phyloP scores from a whole-genome alignment of 306 rosid species.

The Luffa aegyptiaca region DNA sequence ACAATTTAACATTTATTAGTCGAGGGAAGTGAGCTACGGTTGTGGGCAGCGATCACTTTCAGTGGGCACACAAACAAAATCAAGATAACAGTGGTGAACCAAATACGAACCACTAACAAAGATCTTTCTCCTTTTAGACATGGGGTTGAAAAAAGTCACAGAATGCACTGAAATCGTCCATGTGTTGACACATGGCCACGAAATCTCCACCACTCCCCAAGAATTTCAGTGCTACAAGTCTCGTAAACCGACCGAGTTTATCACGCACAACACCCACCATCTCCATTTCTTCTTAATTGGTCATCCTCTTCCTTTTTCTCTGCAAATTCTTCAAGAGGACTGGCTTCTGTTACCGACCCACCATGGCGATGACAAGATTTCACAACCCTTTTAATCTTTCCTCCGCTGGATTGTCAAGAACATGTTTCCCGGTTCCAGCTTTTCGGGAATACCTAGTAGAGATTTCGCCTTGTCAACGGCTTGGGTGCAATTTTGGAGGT shows the following conservation, averaged over 20 bases:
- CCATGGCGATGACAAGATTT: constrained; percentile 46
- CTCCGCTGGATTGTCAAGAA: constrained; percentile 33
- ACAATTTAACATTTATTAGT: neutral
- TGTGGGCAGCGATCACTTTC: neutral
- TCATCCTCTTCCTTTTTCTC: neutral
- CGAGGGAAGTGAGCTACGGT: neutral
- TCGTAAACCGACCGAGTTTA: neutral
- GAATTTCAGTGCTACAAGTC: neutral
- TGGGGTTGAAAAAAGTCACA: neutral
- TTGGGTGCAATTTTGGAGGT: constrained; percentile 15
- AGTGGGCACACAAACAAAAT: neutral
- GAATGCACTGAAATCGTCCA: neutral
- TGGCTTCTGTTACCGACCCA: neutral
- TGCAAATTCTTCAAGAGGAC: neutral
- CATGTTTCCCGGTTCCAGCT: constrained; percentile 28
- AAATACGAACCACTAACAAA: neutral
- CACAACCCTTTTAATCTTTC: constrained; percentile 44
- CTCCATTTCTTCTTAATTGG: neutral
- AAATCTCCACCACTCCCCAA: neutral
- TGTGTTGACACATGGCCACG: neutral
- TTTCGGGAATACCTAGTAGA: constrained; percentile 28
- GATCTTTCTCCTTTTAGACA: neutral
- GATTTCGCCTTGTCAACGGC: constrained; percentile 19
- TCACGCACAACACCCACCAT: neutral
- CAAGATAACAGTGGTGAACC: neutral